Evolutionary conservation across 345 rosid genomes (phyloP).

Genomic region (Hypericum androsaemum): DNA sequence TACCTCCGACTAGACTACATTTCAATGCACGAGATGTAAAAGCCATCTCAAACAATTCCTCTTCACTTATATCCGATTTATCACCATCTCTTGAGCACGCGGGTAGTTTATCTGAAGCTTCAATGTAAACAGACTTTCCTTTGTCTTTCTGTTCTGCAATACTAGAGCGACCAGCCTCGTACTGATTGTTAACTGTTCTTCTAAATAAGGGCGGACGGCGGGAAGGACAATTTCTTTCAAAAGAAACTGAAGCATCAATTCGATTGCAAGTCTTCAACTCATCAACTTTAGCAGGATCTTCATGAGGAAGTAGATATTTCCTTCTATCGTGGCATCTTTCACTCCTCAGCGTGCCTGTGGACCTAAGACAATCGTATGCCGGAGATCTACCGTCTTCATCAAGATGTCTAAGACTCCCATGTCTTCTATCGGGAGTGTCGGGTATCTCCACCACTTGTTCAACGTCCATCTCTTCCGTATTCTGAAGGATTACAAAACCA

Average conservation of each 20-base stretch:
- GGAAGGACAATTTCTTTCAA: conserved; percentile 16
- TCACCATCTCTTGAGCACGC: conserved; percentile 18
- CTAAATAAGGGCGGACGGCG: conserved; percentile 34
- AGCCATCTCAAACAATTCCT: conserved; percentile 20
- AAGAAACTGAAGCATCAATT: conserved; percentile 15
- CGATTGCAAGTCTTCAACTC: conserved; percentile 20
- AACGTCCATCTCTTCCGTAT: conserved; percentile 67
- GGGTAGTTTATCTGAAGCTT: conserved; percentile 16
- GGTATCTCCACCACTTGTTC: conserved; percentile 52
- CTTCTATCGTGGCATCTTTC: conserved; percentile 26
- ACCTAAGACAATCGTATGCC: conserved; percentile 17
- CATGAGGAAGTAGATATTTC: conserved; percentile 18
- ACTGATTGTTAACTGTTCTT: conserved; percentile 27
- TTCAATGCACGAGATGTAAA: conserved; percentile 19
- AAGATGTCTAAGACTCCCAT: conserved; percentile 17
- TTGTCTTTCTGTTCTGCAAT: conserved; percentile 26
- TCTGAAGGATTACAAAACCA: conserved; percentile 9
- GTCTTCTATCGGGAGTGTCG: conserved; percentile 73
- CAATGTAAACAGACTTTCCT: conserved; percentile 27
- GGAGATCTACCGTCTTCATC: conserved; percentile 31
- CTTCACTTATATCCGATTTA: conserved; percentile 19
- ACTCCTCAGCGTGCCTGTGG: conserved; percentile 21
- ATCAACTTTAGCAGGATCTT: conserved; percentile 16
- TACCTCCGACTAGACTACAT: conserved; percentile 19
- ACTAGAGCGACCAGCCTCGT: conserved; percentile 16